Evolutionary conservation across 306 rosid genomes (phyloP).

Genomic region (Prunus mume): DNA sequence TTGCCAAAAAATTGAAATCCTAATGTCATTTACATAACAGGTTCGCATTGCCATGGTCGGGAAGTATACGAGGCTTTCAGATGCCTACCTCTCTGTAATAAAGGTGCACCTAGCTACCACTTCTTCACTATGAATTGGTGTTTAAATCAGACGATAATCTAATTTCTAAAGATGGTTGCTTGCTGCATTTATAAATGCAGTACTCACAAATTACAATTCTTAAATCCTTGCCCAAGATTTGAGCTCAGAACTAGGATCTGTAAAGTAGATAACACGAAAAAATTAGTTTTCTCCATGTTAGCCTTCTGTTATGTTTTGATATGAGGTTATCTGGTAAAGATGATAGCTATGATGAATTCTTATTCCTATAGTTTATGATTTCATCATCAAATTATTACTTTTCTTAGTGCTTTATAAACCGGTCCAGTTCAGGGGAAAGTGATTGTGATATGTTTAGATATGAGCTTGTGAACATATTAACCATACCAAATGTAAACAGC

Average conservation of each 20-base stretch:
- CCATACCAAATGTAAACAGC: neutral
- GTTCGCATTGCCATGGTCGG: constrained; percentile 96
- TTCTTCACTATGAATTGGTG: neutral
- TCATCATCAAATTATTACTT: neutral
- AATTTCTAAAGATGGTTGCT: too few species aligned
- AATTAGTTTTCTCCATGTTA: too few species aligned
- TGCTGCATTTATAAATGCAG: neutral
- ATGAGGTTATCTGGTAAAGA: neutral
- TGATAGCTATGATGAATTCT: neutral
- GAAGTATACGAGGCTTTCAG: constrained; percentile 86
- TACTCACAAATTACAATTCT: neutral
- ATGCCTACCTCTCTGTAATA: constrained; percentile 88
- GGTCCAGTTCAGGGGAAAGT: neutral
- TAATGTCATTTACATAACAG: constrained; percentile 35
- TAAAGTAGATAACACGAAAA: too few species aligned
- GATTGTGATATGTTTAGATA: neutral
- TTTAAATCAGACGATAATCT: neutral
- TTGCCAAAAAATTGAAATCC: neutral
- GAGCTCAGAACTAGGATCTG: neutral
- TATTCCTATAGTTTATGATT: neutral
- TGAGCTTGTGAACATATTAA: neutral
- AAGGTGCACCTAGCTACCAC: constrained; percentile 48
- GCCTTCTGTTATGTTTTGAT: neutral
- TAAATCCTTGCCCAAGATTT: neutral
- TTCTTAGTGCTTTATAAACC: neutral